Conservation (phyloP, 2,329 filamentous ascomycete species). For the Sporothrix sp. region DNA sequence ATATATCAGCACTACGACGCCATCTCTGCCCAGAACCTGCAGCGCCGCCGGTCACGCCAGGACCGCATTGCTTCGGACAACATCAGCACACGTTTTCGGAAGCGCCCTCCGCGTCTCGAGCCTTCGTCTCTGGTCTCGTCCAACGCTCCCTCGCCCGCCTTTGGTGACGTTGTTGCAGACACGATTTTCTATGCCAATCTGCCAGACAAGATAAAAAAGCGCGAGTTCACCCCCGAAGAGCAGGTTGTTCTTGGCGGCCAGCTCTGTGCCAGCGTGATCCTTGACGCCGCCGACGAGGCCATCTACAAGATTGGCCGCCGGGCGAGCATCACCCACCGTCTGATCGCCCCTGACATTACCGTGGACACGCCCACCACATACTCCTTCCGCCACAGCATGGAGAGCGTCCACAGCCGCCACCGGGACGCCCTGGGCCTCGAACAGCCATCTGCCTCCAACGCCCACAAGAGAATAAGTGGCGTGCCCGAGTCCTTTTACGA, state of each 20-base stretch:
- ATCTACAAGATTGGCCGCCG: slow-evolving; percentile 38
- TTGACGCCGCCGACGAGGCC: slow-evolving; percentile 43
- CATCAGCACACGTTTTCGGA: slow-evolving; percentile 23
- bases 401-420: slow-evolving; percentile 4
- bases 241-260: slow-evolving; percentile 50
- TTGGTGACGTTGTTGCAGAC: slow-evolving; percentile 33
- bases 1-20: slow-evolving; percentile 30
- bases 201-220: slow-evolving; percentile 62
- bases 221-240: slow-evolving; percentile 63
- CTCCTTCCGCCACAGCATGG: slow-evolving; percentile 15
- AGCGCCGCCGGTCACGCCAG: slow-evolving; percentile 23
- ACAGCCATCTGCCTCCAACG: background rate
- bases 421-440: slow-evolving; percentile 7
- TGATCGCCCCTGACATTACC: slow-evolving; percentile 21
- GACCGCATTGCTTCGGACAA: slow-evolving; percentile 25
- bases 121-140: background rate
- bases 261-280: slow-evolving; percentile 29
- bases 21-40: slow-evolving; percentile 23
- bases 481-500: slow-evolving; percentile 51
- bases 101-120: slow-evolving; percentile 20
- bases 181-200: slow-evolving; percentile 59
- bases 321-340: slow-evolving; percentile 25
- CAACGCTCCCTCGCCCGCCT: slow-evolving; percentile 6
- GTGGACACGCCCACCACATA: slow-evolving; percentile 15
- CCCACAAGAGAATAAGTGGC: slow-evolving; percentile 16